Percentiles rank a stretch among this genome's conserved stretches.
Conservation (phyloP, 179 eudicot genomes). For the Carnegiea gigantea region DNA sequence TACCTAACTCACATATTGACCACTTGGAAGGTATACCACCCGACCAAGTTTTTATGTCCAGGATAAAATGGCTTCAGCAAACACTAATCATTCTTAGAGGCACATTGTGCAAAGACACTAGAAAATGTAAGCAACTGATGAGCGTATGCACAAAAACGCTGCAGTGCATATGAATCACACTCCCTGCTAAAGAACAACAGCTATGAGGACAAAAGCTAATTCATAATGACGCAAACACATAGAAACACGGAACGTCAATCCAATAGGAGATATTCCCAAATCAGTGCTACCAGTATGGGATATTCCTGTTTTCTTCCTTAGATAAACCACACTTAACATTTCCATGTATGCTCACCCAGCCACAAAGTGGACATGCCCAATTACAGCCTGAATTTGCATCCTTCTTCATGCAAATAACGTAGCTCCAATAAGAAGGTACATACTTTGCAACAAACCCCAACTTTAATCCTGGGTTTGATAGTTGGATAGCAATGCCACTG, state of each 20-base stretch:
- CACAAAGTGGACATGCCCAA: too few species aligned
- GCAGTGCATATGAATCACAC: not conserved
- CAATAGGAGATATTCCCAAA: not conserved
- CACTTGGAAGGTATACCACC: not conserved
- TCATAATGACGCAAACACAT: not conserved
- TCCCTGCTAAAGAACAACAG: not conserved
- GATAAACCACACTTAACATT: too few species aligned
- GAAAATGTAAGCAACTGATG: not conserved
- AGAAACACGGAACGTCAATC: not conserved
- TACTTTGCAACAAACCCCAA: not conserved
- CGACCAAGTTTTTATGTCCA: not conserved
- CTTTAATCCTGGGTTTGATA: not conserved
- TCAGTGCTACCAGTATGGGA: not conserved
- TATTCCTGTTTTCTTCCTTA: too few species aligned
- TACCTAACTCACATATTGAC: not conserved
- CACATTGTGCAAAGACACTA: not conserved
- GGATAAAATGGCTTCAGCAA: not conserved
- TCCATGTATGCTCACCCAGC: too few species aligned
- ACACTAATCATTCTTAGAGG: not conserved
- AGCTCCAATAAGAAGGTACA: not conserved
- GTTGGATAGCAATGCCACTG: not conserved
- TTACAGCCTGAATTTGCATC: too few species aligned
- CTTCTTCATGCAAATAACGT: too few species aligned
- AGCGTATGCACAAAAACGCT: not conserved
- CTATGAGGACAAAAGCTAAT: not conserved